Evolutionary conservation across 768 basidiomycete genomes (phyloP).

Genomic region (Gloeostereum incarnatum): DNA sequence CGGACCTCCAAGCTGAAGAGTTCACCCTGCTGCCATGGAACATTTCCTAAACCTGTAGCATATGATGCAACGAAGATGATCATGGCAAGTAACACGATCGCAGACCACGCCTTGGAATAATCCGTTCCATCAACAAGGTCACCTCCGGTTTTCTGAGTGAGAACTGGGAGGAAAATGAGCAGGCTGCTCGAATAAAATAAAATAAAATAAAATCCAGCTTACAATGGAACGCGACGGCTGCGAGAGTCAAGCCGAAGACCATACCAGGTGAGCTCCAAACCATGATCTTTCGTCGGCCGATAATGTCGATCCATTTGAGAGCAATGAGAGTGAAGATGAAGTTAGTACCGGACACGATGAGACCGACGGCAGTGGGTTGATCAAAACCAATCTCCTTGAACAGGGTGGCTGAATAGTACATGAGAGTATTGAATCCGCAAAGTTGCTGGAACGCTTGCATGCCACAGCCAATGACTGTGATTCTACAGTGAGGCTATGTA

Average conservation of each 20-base stretch:
- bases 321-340: constrained; percentile 73
- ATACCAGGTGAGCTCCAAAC: constrained; percentile 65
- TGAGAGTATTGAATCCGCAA: constrained; percentile 77
- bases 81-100: constrained; percentile 70
- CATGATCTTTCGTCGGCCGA: constrained; percentile 66
- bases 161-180: constrained; percentile 23
- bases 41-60: constrained; percentile 69
- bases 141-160: constrained; percentile 54
- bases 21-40: constrained; percentile 86
- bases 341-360: constrained; percentile 72
- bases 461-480: constrained; percentile 62
- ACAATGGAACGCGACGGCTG: constrained; percentile 62
- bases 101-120: constrained; percentile 56
- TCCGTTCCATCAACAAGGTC: constrained; percentile 47
- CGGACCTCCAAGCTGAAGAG: constrained; percentile 74
- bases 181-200: background rate
- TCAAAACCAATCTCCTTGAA: constrained; percentile 77
- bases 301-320: constrained; percentile 62
- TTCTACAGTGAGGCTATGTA: background rate
- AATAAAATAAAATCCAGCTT: constrained; percentile 15
- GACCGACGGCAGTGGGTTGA: constrained; percentile 74
- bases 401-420: constrained; percentile 68
- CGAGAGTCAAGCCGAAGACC: constrained; percentile 55
- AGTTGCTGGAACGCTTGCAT: constrained; percentile 82
- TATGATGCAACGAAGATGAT: constrained; percentile 78